Base-by-base conservation (phyloP, 2,329 filamentous ascomycete genomes). In the Alternaria atra region DNA sequence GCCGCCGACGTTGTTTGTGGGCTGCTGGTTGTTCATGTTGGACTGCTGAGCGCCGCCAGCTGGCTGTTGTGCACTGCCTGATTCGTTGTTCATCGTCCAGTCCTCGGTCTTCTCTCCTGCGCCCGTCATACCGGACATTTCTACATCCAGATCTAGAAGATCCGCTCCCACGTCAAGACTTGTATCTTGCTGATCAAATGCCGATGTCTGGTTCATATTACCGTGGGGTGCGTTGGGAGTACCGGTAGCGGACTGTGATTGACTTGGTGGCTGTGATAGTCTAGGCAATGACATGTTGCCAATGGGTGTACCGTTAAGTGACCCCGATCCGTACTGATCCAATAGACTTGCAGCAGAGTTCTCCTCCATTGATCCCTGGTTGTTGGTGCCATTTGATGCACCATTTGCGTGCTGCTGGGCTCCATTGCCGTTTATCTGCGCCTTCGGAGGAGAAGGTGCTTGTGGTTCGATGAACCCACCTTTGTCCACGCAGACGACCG, bases 401-500 rank as follows among this genome's bases (percentile, higher is more conserved):
- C 78, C 77, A 58, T 77, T 76, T 27, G 73, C 43, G 57, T 64
- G 69, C 29, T 70, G 65, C 35, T 66, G 66, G 37, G 61, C 57
- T 34, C 70, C 73, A 32, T 74, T 74, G 44, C 73, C 74, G 30
- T 77, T 79, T 39, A 72, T 65, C 44, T 75, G 72, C 15, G 66
- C 42, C 50, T 68, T 69, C n/a, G 67, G 71, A 5, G 75, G 68
- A 17, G 67, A 68, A 15, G 70, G 67, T 30, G 71, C 70, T 56
- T 78, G 76, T 78, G 92, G 87, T 77, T 93, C 81, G 34, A 82
- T 80, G 52, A 87, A 86, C 2, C 93, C 93, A 50, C 93, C 93
- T 71, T 91, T 91, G 72, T 95, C 89, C 43, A 96, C 85, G 46
- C 92, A 89, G 37, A 87, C 84, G 7, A 94, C 84, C 25, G 86